Evolutionary conservation across 2,329 filamentous ascomycete genomes (phyloP).

Genomic region (Pleomassaria siparia): DNA sequence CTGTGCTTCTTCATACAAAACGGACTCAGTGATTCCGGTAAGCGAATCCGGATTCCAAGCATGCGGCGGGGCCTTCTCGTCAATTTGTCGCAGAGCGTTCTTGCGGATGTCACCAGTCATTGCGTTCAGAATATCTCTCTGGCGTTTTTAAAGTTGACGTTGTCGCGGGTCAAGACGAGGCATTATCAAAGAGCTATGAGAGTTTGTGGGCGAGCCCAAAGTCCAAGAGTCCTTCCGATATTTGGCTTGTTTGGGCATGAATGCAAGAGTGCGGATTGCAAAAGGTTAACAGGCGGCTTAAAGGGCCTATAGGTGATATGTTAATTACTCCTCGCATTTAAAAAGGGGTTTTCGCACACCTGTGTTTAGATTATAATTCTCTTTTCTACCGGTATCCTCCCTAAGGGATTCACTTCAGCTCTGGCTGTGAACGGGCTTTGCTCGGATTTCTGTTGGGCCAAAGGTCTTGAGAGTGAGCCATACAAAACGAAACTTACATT

Average conservation of each 20-base stretch:
- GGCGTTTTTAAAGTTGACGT: slow-evolving; percentile 3
- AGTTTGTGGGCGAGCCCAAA: background rate
- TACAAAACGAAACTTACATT: too few relatives aligned
- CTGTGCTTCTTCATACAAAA: background rate
- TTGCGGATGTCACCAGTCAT: slow-evolving; percentile 15
- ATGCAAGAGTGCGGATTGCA: too few relatives aligned
- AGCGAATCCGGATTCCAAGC: slow-evolving; percentile 13
- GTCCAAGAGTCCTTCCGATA: background rate
- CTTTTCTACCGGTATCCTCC: too few relatives aligned
- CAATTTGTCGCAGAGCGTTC: slow-evolving; percentile 15
- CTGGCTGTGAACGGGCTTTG: too few relatives aligned
- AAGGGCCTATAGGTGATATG: too few relatives aligned
- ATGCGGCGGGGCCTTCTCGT: slow-evolving; percentile 9
- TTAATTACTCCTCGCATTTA: too few relatives aligned
- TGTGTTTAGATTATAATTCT: too few relatives aligned
- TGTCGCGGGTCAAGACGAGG: slow-evolving; percentile 1
- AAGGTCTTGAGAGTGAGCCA: too few relatives aligned
- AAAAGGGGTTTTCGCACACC: too few relatives aligned
- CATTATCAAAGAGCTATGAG: background rate
- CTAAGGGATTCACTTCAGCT: too few relatives aligned
- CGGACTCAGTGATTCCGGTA: slow-evolving; percentile 9
- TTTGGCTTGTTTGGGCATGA: background rate
- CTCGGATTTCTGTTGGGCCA: too few relatives aligned
- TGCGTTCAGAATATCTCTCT: slow-evolving; percentile 15
- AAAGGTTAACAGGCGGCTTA: too few relatives aligned